These are phyloP conservation scores for Fusarium sp. DNA, from an alignment of 2,329 filamentous ascomycete species.

Conservation along the genomic window DNA sequence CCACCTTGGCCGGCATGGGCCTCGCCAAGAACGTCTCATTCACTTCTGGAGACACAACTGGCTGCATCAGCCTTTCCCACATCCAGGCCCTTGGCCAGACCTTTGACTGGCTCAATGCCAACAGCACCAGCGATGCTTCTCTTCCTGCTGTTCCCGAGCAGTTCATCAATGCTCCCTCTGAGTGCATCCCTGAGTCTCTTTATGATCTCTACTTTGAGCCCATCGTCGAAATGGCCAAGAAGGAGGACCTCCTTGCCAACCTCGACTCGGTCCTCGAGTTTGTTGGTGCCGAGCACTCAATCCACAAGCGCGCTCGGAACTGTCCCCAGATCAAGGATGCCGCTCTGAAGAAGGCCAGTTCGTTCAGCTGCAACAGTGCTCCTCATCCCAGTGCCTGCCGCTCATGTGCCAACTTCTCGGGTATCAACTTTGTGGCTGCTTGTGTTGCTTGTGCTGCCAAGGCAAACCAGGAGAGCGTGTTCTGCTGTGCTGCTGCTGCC, in stretches of 20 bases:
- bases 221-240: constrained; percentile 22
- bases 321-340: constrained; percentile 20
- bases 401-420: constrained; percentile 18
- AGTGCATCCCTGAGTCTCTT: constrained; percentile 22
- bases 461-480: constrained; percentile 21
- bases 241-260: constrained; percentile 19
- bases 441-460: constrained; percentile 25
- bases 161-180: constrained; percentile 15
- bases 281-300: neutral
- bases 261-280: constrained; percentile 1
- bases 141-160: constrained; percentile 9
- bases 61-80: constrained; percentile 19
- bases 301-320: constrained; percentile 11
- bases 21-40: constrained; percentile 8
- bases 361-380: constrained; percentile 19
- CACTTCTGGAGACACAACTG: neutral
- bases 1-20: neutral
- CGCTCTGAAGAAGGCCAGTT: neutral
- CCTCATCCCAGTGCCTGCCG: constrained; percentile 14
- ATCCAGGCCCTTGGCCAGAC: constrained; percentile 25
- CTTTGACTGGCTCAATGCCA: constrained; percentile 4
- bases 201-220: constrained; percentile 27
- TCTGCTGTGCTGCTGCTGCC: constrained; percentile 25
- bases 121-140: neutral
- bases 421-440: constrained; percentile 20